A percentile compares a stretch with the other conserved stretches of the same genome.
These are phyloP conservation scores for Fusarium fujikuroi DNA, from an alignment of 2,329 filamentous ascomycete genomes.

Conservation along the genomic window DNA sequence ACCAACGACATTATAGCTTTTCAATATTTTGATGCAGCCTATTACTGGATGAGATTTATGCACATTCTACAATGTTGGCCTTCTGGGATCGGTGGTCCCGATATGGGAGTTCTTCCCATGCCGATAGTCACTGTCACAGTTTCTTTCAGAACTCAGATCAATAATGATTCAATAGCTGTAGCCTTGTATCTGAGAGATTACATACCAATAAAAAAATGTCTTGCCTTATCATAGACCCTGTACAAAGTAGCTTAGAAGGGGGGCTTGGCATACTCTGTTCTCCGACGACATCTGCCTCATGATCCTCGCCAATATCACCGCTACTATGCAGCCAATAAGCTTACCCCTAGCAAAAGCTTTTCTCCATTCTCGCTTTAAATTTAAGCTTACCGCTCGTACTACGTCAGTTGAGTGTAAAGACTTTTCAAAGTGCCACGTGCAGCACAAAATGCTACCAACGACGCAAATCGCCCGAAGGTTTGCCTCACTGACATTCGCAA, in stretches of 20 bases:
- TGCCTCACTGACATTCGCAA: too few species aligned
- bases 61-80: accelerated
- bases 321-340: not conserved
- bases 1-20: not conserved
- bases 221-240: not conserved
- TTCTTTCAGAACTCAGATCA: not conserved
- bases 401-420: not conserved
- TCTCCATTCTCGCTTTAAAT: too few species aligned
- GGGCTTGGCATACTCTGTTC: not conserved
- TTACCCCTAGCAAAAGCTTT: not conserved
- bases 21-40: not conserved
- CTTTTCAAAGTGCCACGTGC: not conserved
- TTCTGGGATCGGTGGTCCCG: not conserved
- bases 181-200: accelerated
- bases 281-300: not conserved
- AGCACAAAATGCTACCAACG: not conserved
- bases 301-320: not conserved
- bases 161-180: not conserved
- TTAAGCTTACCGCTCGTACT: not conserved
- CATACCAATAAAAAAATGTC: not conserved
- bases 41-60: accelerated
- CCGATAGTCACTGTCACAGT: not conserved
- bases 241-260: not conserved
- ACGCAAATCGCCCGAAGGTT: not conserved
- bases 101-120: not conserved